Evolutionary conservation across 805 yeast genomes (phyloP), one percentile per base, ranked within the genome.

Genomic region (Zygosaccharomyces kombuchaensis): DNA sequence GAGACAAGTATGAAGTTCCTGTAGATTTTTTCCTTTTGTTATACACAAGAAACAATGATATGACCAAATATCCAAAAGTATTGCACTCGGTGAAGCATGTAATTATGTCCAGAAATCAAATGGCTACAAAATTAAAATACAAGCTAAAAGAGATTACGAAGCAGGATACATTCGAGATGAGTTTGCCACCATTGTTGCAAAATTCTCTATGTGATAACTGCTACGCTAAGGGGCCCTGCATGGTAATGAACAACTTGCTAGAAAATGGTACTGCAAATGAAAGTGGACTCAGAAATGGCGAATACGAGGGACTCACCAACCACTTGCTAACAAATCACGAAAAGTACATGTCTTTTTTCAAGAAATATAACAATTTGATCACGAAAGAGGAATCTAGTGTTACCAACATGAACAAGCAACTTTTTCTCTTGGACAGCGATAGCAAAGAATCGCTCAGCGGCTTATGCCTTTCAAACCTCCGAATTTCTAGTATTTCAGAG

Each of bases 1-100:
- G 80, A 38, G 98, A 93, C 51, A 69, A 95, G 21, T 91, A 91
- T 62, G 82, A 80, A 32, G 67, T 84, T 35, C 82, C 84, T 17
- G 76, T 85, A 2, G 71, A 75, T 3, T 77, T 79, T 45, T 84
- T 81, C 40, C 66, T 88, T 27, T 69, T 93, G 23, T 84, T 84
- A 6, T 93, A 90, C 63, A 82, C 96, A 0, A 81, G 81, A 46
- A 71, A 74, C 23, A 72, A 73, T 34, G 72, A 76, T 31, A 75
- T 83, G 21, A 72, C 76, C 26, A 73, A 77, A 39, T 78, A 81
- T 47, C 78, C 80, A 2, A 70, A 79, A 2, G 67, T 74, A 23
- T 61, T 67, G 9, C 67, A 72, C 9, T 95, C 89, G 46, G 58
- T 90, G 34, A 76, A 81, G 44, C 77, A 82, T 44, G 69, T 91